Conservation (phyloP, 345 rosid species). For the Microcos paniculata region DNA sequence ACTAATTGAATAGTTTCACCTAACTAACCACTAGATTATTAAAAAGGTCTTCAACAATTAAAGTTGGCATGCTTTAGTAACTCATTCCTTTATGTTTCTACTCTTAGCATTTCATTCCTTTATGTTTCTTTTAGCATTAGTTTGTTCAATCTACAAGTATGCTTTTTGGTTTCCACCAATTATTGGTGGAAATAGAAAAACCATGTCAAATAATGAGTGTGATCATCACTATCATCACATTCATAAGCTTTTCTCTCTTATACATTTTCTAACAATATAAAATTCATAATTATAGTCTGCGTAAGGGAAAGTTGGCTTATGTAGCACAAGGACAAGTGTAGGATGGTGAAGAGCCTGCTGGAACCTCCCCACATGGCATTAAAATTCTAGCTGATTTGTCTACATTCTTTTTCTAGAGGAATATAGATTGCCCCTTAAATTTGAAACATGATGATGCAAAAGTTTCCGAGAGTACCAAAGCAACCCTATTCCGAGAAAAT, state of each 20-base stretch:
- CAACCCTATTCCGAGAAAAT: background rate
- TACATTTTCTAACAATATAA: background rate
- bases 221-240: background rate
- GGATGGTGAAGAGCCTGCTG: constrained; percentile 6
- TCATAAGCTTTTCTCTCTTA: background rate
- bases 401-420: background rate
- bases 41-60: background rate
- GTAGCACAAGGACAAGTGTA: background rate
- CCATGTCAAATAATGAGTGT: constrained; percentile 5
- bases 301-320: background rate
- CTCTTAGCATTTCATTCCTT: background rate
- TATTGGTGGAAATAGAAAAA: constrained; percentile 24
- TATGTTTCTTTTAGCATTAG: background rate
- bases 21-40: background rate
- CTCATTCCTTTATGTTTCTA: no score
- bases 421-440: constrained; percentile 9
- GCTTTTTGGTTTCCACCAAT: constrained; percentile 23
- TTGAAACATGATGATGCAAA: constrained; percentile 17
- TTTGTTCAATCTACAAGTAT: background rate
- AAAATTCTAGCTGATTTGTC: constrained; percentile 4
- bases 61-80: background rate
- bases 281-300: background rate
- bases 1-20: no score
- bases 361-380: constrained; percentile 8
- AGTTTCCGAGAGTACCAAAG: background rate